Evolutionary conservation across 306 rosid genomes (phyloP), one percentile per base, ranked within the genome.

Genomic region (Vicia villosa): DNA sequence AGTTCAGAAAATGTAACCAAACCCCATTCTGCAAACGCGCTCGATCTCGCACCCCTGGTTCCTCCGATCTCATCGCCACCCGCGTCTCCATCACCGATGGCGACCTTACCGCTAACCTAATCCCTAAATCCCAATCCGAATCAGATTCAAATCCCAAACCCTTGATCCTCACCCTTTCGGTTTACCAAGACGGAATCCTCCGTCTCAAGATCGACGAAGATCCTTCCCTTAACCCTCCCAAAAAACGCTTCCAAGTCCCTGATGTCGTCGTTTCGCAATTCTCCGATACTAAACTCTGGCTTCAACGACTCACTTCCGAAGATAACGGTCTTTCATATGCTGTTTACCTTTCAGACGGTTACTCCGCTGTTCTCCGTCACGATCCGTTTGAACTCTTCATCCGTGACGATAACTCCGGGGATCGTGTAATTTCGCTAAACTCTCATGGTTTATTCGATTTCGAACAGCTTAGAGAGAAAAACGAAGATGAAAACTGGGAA

Each of bases 1-100:
- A 94, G 77, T 94, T 94, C 86, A 69, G 97, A 42, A 89, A 68
- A 88, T 94, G 99, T 61, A 64, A 91, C 70, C 92, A 94, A 49
- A 87, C 96, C 78, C 99, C 99, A 43, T 94, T 94, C 79, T 94
- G 99, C 86, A 88, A 91, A 66, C 89, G 87, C 60, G 97, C 96
- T 26, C 92, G 96, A 26, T 67, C 89, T 58, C 92, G 88, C 60
- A 77, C 76, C 6, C 89, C 95, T 1, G 86, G 82, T 40, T 82
- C 64, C 37, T 88, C 70, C 81, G 55, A 92, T 22, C 87, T 94
- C 68, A 4, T 63, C 45, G 96, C 92, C 79, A 70, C 80, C 21
- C 42, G 83, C 15, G 83, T 86, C 64, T 3, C 83, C 78, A 70
- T 94, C 63, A 64, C 83, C 66, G 82, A 87, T 26, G 99, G 99